Base-by-base conservation (phyloP, 306 rosid genomes). In the Fragaria ananassa region DNA sequence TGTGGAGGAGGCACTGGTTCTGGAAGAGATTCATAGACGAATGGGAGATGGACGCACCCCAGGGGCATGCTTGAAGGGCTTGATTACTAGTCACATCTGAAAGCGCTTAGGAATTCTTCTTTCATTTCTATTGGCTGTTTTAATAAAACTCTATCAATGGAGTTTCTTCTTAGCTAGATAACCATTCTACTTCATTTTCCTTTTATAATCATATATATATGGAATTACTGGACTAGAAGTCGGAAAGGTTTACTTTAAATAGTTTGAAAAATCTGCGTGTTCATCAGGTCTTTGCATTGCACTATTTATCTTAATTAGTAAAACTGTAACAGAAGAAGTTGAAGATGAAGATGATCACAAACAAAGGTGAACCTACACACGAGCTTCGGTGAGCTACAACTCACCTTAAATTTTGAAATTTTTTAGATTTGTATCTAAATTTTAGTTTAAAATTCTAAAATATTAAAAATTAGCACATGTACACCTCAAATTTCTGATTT, bases 1-100 rank as follows among this genome's bases (percentile, higher is more conserved):
- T 89, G 2, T 91, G 97, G 97, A 88, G 81, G 76, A 80, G 70
- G n/a, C 97, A 93, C 53, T 91, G 98, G 98, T 67, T 86, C 18
- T 93, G 98, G 98, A 93, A 81, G 88, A 83, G 90, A 61, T 93
- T 76, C 73, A 53, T 83, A 80, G 86, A 88, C 5, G 81, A 80
- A 29, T 41, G 62, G 9, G 76, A 73, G 12, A 61, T 61, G 31
- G 68, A 73, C 4, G 54, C 31, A 56, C 76, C 68, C 39, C 58
- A 41, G 46, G 63, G 75, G 10, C 76, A 54, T 35, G 76, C 45
- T 37, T 72, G 51, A 72, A 72, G 12, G 67, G 8, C 67, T 58
- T 58, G 13, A 39, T 37, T 37, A 37, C 41, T 37, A 18, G 29
- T 23, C 39, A 25, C 39, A 25, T 60, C 6, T 12, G 19, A 11